phyloP scores from a whole-genome alignment of 75 land plant genomes.

The Pinus tabuliformis region DNA sequence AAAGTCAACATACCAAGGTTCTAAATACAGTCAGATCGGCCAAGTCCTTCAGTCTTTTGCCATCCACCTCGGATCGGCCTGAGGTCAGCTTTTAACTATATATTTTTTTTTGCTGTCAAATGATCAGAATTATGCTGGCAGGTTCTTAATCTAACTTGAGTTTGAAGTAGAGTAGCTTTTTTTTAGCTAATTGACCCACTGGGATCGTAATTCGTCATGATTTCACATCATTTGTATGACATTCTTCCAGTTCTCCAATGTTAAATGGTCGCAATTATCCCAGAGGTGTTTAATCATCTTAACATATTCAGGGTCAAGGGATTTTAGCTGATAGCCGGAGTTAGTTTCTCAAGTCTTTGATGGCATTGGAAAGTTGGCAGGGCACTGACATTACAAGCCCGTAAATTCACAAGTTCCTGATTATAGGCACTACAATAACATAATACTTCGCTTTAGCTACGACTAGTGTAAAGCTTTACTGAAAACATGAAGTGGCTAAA shows the following conservation, averaged over 20 bases:
- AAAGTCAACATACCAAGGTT: conserved; percentile 3
- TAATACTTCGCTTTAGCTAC: no score
- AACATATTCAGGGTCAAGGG: background rate
- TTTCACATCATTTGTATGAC: background rate
- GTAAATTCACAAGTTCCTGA: background rate
- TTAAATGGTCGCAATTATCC: background rate
- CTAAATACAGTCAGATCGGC: conserved; percentile 80
- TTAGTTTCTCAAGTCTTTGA: background rate
- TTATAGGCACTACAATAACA: background rate
- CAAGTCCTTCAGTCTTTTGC: conserved; percentile 55
- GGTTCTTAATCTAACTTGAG: background rate
- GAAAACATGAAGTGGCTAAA: no score
- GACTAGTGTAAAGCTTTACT: no score
- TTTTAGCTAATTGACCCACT: background rate
- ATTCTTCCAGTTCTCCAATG: background rate
- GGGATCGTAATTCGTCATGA: background rate
- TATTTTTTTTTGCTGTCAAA: background rate
- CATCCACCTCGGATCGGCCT: conserved; percentile 68
- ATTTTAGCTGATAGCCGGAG: background rate
- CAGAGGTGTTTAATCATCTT: background rate
- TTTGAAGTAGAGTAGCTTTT: background rate
- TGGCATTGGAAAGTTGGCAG: background rate
- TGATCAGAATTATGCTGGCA: background rate
- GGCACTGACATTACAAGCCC: background rate
- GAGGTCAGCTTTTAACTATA: conserved; percentile 42